phyloP scores from a whole-genome alignment of 108 stramenopile genomes.

The Stephanodiscus triporus region DNA sequence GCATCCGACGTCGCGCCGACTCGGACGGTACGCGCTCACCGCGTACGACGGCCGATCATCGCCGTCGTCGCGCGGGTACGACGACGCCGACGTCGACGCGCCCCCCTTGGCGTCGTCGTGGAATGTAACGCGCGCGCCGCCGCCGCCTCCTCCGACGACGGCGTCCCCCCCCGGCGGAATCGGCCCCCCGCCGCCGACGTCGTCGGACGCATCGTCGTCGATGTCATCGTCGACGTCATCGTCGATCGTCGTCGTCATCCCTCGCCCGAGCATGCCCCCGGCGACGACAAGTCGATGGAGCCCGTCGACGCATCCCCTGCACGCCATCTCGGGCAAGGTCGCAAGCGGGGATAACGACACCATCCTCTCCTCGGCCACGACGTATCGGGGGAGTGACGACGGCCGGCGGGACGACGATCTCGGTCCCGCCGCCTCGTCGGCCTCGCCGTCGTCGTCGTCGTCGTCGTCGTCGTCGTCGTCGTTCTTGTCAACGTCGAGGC shows the following conservation, averaged over 20 bases:
- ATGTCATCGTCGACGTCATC: background rate
- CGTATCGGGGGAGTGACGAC: too few species aligned
- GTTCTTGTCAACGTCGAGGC: background rate
- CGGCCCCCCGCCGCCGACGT: background rate
- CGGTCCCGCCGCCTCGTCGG: constrained; percentile 19
- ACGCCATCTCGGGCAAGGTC: background rate
- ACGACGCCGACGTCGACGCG: background rate
- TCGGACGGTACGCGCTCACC: constrained; percentile 26
- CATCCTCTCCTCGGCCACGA: constrained; percentile 19
- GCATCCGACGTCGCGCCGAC: constrained; percentile 6
- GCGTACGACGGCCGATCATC: background rate
- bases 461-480: background rate
- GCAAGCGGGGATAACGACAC: constrained; percentile 26
- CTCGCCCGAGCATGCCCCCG: constrained; percentile 3
- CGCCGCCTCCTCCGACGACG: background rate
- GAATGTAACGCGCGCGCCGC: constrained; percentile 22
- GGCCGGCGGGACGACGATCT: background rate
- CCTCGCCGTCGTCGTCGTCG: constrained; percentile 3
- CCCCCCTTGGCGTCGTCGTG: constrained; percentile 37
- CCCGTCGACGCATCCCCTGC: constrained; percentile 10
- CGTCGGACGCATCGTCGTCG: background rate
- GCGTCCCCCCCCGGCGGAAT: background rate
- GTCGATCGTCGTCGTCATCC: background rate
- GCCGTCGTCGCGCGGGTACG: too few species aligned
- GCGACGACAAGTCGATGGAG: constrained; percentile 21